A percentile compares a stretch with the other conserved stretches of the same genome.
Conservation (phyloP, 2,329 filamentous ascomycete genomes). For the Ophiostoma montium region DNA sequence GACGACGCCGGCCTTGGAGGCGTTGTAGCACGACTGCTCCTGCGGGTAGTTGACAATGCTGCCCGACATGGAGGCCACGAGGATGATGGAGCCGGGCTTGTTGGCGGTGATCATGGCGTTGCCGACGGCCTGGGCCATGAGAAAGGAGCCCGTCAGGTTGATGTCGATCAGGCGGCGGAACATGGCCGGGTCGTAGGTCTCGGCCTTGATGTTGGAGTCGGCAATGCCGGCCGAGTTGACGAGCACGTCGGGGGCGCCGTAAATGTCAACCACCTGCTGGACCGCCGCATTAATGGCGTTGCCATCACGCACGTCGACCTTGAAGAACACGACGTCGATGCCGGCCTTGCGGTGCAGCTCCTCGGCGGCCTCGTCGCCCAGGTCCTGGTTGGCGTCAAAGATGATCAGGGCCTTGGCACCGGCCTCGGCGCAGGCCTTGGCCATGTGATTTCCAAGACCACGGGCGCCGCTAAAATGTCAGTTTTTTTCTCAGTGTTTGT, state of each 20-base stretch:
- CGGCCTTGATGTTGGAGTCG: conserved; percentile 72
- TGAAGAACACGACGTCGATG: conserved; percentile 62
- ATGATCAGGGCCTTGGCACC: conserved; percentile 61
- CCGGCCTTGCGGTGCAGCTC: conserved; percentile 60
- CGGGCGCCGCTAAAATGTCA: conserved; percentile 48
- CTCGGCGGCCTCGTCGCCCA: conserved; percentile 54
- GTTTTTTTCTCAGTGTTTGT: conserved; percentile 2
- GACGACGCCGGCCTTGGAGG: conserved; percentile 67
- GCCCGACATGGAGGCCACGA: conserved; percentile 70
- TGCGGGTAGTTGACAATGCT: conserved; percentile 78
- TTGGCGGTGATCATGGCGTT: conserved; percentile 58
- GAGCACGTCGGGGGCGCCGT: conserved; percentile 59
- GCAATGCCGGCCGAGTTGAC: conserved; percentile 71
- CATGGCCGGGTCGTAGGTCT: conserved; percentile 61
- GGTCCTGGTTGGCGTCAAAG: conserved; percentile 63
- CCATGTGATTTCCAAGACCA: conserved; percentile 68
- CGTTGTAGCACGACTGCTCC: conserved; percentile 73
- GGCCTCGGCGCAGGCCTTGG: conserved; percentile 60
- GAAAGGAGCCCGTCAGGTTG: conserved; percentile 67
- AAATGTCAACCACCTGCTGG: conserved; percentile 48
- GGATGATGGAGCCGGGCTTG: conserved; percentile 59
- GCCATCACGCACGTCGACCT: conserved; percentile 63
- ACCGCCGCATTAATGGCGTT: conserved; percentile 57
- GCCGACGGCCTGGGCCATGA: conserved; percentile 60
- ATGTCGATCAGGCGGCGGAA: conserved; percentile 71